A percentile compares a stretch with the other conserved stretches of the same genome.
phyloP scores from a whole-genome alignment of 306 rosid species.

The Begonia peltatifolia region DNA sequence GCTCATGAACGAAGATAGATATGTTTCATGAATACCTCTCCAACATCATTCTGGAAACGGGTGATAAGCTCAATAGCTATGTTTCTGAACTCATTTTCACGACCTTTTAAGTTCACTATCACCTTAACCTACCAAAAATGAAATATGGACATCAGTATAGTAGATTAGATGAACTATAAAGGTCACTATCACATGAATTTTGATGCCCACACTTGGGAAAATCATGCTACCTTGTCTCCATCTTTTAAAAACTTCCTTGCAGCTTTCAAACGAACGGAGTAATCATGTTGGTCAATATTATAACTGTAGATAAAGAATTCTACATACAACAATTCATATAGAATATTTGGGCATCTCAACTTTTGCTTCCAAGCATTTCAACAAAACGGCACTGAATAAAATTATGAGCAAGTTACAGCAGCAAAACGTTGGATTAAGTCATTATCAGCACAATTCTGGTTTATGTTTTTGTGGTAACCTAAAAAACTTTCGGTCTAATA shows the following conservation, averaged over 20 bases:
- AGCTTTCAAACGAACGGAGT: conserved; percentile 92
- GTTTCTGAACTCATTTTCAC: conserved; percentile 88
- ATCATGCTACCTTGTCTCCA: conserved; percentile 76
- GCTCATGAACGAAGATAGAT: not conserved
- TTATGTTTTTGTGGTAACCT: too few species aligned
- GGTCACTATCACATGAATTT: not conserved
- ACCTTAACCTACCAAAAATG: conserved; percentile 61
- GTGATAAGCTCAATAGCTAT: conserved; percentile 74
- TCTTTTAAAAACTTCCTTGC: conserved; percentile 80
- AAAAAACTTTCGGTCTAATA: too few species aligned
- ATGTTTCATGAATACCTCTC: conserved; percentile 50
- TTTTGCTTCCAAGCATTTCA: too few species aligned
- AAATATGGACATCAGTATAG: conserved; percentile 13
- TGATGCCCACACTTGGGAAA: not conserved
- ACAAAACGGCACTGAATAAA: too few species aligned
- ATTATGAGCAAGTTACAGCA: too few species aligned
- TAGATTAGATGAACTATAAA: not conserved
- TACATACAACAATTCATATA: too few species aligned
- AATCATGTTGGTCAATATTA: conserved; percentile 95
- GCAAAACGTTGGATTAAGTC: too few species aligned
- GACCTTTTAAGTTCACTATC: conserved; percentile 91
- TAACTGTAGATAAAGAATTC: conserved; percentile 33
- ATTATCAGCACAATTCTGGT: too few species aligned
- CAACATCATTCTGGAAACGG: conserved; percentile 74
- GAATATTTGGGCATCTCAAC: too few species aligned